Evolutionary conservation across 208 protist species (phyloP).

Genomic region (Leptomonas pyrrhocoris): DNA sequence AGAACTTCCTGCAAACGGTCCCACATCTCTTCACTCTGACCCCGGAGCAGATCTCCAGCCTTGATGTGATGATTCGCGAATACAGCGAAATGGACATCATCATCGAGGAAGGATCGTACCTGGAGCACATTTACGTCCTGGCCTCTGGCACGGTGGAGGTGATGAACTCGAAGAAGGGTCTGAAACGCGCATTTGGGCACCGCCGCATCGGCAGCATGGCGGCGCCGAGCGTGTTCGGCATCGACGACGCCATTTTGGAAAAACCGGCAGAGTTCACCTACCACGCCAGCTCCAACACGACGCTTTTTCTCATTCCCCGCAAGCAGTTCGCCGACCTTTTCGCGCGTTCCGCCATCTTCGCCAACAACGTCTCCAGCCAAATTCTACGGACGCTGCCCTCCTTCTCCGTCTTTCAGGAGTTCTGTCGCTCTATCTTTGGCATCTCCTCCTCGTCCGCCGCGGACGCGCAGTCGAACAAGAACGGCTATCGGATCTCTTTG

Average conservation of each 20-base stretch:
- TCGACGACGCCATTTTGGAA: constrained; percentile 81
- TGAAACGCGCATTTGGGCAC: constrained; percentile 70
- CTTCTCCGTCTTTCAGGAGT: constrained; percentile 76
- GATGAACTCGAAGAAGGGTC: constrained; percentile 81
- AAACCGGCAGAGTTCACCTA: constrained; percentile 79
- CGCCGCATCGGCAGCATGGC: constrained; percentile 77
- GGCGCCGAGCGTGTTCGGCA: constrained; percentile 76
- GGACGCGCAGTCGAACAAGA: constrained; percentile 15
- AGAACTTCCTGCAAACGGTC: constrained; percentile 74
- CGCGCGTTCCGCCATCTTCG: constrained; percentile 70
- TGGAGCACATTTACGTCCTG: constrained; percentile 83
- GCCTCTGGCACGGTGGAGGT: constrained; percentile 83
- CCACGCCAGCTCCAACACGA: constrained; percentile 69
- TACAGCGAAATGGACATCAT: constrained; percentile 86
- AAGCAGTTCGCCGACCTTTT: constrained; percentile 71
- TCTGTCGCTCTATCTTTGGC: constrained; percentile 75
- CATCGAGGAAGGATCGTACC: constrained; percentile 64
- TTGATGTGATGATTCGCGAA: constrained; percentile 80
- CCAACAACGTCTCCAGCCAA: constrained; percentile 74
- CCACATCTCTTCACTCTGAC: constrained; percentile 77
- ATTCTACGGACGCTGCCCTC: constrained; percentile 73
- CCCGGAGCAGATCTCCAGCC: constrained; percentile 48
- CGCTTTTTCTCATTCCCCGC: constrained; percentile 72
- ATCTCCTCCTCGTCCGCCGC: constrained; percentile 55
- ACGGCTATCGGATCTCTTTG: constrained; percentile 62